Conservation (phyloP, 345 rosid species). For the Mercurialis annua region DNA sequence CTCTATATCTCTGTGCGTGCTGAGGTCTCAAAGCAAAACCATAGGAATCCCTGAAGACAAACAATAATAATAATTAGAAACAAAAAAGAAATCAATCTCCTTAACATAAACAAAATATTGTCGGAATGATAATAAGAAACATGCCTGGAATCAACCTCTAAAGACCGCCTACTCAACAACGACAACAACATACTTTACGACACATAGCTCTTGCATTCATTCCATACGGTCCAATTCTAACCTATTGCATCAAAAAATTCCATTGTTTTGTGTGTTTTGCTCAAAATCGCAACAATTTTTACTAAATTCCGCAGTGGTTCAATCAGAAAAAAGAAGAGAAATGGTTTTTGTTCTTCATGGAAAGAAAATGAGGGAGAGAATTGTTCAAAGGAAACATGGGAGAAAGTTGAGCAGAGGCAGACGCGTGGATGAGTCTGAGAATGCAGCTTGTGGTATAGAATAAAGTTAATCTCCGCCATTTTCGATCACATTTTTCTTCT, state of each 20-base stretch:
- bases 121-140: background rate
- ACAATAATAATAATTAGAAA: background rate
- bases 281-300: no score
- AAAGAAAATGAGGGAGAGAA: slow-evolving; percentile 1
- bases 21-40: slow-evolving; percentile 99
- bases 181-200: slow-evolving; percentile 85
- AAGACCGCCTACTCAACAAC: slow-evolving; percentile 87
- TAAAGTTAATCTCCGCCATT: slow-evolving; percentile 43
- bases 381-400: slow-evolving; percentile 18
- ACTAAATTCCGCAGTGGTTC: no score
- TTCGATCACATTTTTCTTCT: no score
- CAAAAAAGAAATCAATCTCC: background rate
- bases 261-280: no score
- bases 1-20: slow-evolving; percentile 70
- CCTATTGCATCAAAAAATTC: no score
- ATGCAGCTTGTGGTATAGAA: slow-evolving; percentile 41
- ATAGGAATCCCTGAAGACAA: slow-evolving; percentile 65
- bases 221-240: no score
- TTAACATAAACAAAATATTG: background rate
- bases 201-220: slow-evolving; percentile 65
- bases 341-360: no score
- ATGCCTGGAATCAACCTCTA: slow-evolving; percentile 95
- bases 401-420: slow-evolving; percentile 27
- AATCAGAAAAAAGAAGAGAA: no score
- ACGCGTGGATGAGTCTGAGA: slow-evolving; percentile 23